Evolutionary conservation across 768 basidiomycete genomes (phyloP), one percentile per base, ranked within the genome.

Genomic region (Termitomyces sp.): DNA sequence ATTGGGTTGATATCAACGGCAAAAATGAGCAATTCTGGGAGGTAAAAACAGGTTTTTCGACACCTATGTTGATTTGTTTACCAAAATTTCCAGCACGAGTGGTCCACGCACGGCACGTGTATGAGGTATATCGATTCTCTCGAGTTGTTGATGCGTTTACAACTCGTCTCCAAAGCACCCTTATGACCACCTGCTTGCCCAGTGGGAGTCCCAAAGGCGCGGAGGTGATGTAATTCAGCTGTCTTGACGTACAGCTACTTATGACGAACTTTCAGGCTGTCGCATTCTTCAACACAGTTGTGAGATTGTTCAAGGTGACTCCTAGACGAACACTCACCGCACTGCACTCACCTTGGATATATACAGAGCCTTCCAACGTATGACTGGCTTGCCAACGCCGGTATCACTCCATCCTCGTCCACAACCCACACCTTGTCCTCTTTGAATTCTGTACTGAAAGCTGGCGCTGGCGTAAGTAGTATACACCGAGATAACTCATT

Each of bases 1-100:
- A 73, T 65, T 89, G 87, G 87, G 74, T 87, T 29, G 81, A 87
- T 62, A 77, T 76, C 43, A 73, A 79, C 59, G 87, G 85, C 8
- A 61, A 75, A 16, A 83, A 82, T 61, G 81, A 90, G 63, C 65
- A 78, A 32, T 84, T 90, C 66, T 90, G 88, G 89, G 80, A 85
- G 75, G 86, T 85, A 62, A 32, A 41, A 32, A 17, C 21, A 3
- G 31, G 31, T 46, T 32, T n/a, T 31, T 10, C 31, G 42, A 6
- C 29, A 19, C 8, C 34, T 38, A 38, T 7, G 23, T 12, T 17
- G n/a, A 19, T 29, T 12, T 17, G 29, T 50, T 47, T 51, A 27
- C 49, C 51, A 10, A 59, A n/a, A 27, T 9, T 53, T 60, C 4
- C 53, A 85, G 82, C 86, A 90, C 57, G 89, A 90, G 68, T 90